Base-by-base conservation (phyloP, 768 basidiomycete species). In the Termitomyces sp. region DNA sequence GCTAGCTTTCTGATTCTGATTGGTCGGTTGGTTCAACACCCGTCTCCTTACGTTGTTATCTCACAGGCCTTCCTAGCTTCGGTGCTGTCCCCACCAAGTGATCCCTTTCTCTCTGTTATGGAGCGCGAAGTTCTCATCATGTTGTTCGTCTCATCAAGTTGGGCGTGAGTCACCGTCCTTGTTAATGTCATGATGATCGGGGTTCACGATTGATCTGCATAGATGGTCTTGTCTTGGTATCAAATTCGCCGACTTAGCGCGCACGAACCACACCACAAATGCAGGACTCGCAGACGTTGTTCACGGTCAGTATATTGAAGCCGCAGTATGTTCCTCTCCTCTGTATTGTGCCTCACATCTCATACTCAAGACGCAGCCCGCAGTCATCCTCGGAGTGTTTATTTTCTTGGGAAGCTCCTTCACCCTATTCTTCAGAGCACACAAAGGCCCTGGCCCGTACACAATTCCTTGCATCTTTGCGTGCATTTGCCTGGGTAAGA, bases 151-250 rank as follows among this genome's bases (percentile, higher is more conserved):
- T 60, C 71, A 1, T 19, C 74, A 9, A 74, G 76, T 28, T 89
- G 85, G 86, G 86, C 79, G 86, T 86, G 60, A 66, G 83, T 78
- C 17, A 12, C 21, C 11, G 1, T n/a, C 17, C 15, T 11, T 53
- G 5, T 23, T 19, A 12, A 19, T 3, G 14, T 21, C 28, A 26
- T 28, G 3, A 8, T 45, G 14, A 8, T 11, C 4, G 35, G 14
- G 7, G 23, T 61, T 33, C 35, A 53, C 14, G 23, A 9, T 44
- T 3, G 42, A 40, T 33, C 3, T 17, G 5, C 37, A 10, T 23
- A 89, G 87, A 26, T 91, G 87, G 87, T 69, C 71, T 11, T 85
- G 82, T 63, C 71, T 91, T 3, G 89, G 80, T 4, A 80, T 89
- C 6, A 79, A 78, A 58, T 68, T 89, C 3, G 84, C 88, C 3